Percentiles rank a stretch among this genome's conserved stretches.
Evolutionary conservation across 1,284 basidiomycete genomes (phyloP).

Genomic region (Ganoderma boninense): DNA sequence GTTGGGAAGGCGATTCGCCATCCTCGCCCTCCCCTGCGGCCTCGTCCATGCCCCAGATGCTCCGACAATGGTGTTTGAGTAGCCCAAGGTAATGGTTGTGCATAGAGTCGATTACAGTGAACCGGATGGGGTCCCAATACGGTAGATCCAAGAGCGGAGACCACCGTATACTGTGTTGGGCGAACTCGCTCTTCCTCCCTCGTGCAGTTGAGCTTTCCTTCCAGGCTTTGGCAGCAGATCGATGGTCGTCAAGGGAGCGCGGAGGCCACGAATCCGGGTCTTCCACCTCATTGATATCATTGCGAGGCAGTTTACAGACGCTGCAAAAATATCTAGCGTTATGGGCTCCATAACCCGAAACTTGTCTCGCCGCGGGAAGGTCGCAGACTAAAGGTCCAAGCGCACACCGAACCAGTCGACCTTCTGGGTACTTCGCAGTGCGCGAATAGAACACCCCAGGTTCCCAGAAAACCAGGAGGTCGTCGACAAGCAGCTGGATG

Average conservation of each 20-base stretch:
- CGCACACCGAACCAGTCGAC: constrained; percentile 37
- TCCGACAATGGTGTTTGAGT: constrained; percentile 35
- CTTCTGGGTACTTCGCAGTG: constrained; percentile 18
- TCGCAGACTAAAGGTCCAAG: constrained; percentile 44
- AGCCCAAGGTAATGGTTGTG: constrained; percentile 43
- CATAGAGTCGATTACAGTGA: constrained; percentile 46
- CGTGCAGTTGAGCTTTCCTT: not conserved
- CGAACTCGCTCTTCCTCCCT: not conserved
- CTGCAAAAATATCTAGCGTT: constrained; percentile 43
- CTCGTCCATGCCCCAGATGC: constrained; percentile 40
- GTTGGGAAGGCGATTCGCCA: too few species aligned
- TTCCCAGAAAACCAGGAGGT: too few species aligned
- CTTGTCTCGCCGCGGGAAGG: constrained; percentile 45
- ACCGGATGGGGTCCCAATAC: constrained; percentile 47
- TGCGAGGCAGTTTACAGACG: constrained; percentile 38
- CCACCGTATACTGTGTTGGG: constrained; percentile 35
- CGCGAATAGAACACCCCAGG: too few species aligned
- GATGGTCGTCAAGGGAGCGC: constrained; percentile 29
- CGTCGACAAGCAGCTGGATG: too few species aligned
- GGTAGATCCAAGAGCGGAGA: constrained; percentile 37
- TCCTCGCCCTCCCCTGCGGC: not conserved
- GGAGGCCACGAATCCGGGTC: constrained; percentile 30
- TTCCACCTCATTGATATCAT: constrained; percentile 42
- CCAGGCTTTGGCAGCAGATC: constrained; percentile 34
- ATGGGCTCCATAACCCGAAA: constrained; percentile 42